Evolutionary conservation across 2,329 filamentous ascomycete genomes (phyloP).

Genomic region (Aspergillus udagawae): DNA sequence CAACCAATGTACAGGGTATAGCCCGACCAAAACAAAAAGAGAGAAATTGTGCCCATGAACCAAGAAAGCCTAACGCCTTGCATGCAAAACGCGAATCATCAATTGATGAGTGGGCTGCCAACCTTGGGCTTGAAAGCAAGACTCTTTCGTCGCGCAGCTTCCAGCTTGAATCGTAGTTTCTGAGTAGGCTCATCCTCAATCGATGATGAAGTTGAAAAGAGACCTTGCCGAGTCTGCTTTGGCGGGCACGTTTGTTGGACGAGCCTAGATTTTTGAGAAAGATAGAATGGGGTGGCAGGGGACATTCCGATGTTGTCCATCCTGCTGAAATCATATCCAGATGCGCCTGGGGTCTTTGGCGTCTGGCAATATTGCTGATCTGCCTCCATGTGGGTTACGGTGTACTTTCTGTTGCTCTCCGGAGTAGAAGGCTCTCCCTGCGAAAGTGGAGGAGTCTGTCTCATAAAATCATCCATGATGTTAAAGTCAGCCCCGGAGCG

Average conservation of each 20-base stretch:
- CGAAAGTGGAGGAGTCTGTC: conserved; percentile 30
- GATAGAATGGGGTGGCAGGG: conserved; percentile 45
- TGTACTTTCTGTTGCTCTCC: conserved; percentile 7
- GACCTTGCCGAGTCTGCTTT: conserved; percentile 44
- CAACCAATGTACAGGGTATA: neutral
- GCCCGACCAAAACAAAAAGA: neutral
- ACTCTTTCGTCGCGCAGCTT: conserved; percentile 72
- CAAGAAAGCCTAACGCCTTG: conserved; percentile 4
- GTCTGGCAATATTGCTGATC: conserved; percentile 20
- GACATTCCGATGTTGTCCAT: conserved; percentile 39
- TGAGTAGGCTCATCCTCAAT: conserved; percentile 30
- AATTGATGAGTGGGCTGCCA: conserved; percentile 64
- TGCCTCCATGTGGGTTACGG: conserved; percentile 15
- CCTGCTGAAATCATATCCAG: conserved; percentile 29
- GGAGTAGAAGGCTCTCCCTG: conserved; percentile 11
- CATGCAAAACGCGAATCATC: conserved; percentile 9
- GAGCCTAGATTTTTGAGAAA: conserved; percentile 39
- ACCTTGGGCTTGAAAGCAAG: conserved; percentile 72
- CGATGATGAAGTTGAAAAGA: conserved; percentile 31
- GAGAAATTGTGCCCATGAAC: neutral
- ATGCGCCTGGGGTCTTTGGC: conserved; percentile 32
- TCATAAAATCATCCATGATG: conserved; percentile 31
- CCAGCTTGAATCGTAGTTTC: conserved; percentile 57
- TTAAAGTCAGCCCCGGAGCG: conserved; percentile 26
- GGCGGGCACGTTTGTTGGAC: conserved; percentile 53